Base-by-base conservation (phyloP, 192 early-diverging fungal species). In the Gryganskiella cystojenkinii region DNA sequence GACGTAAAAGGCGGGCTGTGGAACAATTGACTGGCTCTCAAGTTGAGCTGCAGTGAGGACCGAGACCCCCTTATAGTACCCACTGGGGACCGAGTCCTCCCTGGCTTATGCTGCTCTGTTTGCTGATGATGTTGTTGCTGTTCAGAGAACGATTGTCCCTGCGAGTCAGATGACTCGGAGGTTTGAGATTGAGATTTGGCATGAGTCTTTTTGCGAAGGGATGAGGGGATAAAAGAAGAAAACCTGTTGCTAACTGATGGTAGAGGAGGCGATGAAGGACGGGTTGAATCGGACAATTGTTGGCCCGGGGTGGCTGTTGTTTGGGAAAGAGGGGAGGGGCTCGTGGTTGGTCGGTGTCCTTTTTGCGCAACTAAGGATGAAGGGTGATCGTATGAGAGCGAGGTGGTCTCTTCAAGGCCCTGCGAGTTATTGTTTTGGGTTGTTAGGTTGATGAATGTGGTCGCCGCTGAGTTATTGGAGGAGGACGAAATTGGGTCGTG, bases 1-100 rank as follows among this genome's bases (percentile, higher is more conserved):
- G 69, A 37, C 17, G 25, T 27, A 20, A 64, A 30, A 0, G 61
- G 46, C 6, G 61, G 70, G n/a, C 42, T 20, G 2, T 42, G 45
- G 25, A 30, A 34, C 10, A 28, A 37, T 4, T 72, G 61, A 19
- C n/a, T 40, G 1, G 56, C 64, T 17, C 60, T 54, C 55, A 63
- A 34, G 37, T 71, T 71, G 5, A 71, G 31, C 24, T 70, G 58
- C 15, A 71, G 24, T 4, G 70, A 72, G 20, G 61, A 42, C n/a
- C 55, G 33, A 0, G 61, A 56, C 2, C 34, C 56, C 22, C 55
- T 56, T n/a, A n/a, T n/a, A n/a, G n/a, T n/a, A n/a, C n/a, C n/a
- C n/a, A n/a, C n/a, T n/a, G n/a, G n/a, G n/a, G n/a, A n/a, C n/a
- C n/a, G n/a, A n/a, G n/a, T n/a, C n/a, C n/a, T n/a, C n/a, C n/a